Evolutionary conservation across 106 monocot species (phyloP), one percentile per base, ranked within the genome.

Genomic region (Dioscorea zingiberensis): DNA sequence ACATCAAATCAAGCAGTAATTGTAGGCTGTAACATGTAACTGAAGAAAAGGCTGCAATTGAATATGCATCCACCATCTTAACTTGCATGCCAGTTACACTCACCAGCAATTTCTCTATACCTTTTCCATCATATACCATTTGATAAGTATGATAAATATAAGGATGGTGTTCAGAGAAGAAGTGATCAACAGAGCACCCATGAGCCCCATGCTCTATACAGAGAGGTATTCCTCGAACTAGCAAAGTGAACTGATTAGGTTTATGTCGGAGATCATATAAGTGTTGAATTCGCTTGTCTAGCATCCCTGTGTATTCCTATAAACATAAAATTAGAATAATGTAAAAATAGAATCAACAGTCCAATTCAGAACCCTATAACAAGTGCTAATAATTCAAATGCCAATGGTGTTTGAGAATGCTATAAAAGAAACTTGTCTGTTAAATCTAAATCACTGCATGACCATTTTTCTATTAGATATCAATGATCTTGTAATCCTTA

Each of bases 151-250:
- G 74, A 70, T 82, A 90, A 1, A 76, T 74, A 45, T 63, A 48
- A 60, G 70, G 74, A 69, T 90, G 76, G 51, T 90, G 77, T 67
- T 85, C 83, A 4, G 89, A 90, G 77, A 90, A 90, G 58, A 90
- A 90, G 30, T 90, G 89, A 60, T 85, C 82, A 55, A 82, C 79
- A 76, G 7, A 68, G 49, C 89, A 90, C 15, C 85, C 89, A 69
- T 54, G 68, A 64, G 84, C 73, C 24, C 74, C 68, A 57, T 90
- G 89, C 12, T 85, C 89, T 49, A 13, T 26, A 55, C 89, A 90
- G 49, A 79, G 5, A 23, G 89, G 85, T 72, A 90, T 73, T 60
- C 89, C 89, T 57, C 79, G 72, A 74, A 90, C 89, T 38, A 90
- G 68, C 14, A 90, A 70, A 58, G 79, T 83, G 30, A 80, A 90